Conservation (phyloP, 2,329 filamentous ascomycete species). For the Epichloe elymi region DNA sequence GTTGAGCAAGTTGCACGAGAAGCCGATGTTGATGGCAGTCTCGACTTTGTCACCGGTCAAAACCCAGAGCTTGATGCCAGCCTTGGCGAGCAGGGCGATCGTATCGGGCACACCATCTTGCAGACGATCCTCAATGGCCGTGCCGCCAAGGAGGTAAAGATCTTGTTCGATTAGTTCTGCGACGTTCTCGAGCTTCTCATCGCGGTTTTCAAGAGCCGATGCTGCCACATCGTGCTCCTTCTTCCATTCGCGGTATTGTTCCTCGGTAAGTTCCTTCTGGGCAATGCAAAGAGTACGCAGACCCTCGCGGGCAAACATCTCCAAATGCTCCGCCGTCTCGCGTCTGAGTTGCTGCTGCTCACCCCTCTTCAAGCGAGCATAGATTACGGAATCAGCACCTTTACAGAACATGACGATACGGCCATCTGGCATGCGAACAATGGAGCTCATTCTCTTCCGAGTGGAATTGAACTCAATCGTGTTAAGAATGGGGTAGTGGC, state of each 20-base stretch:
- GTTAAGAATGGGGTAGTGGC: slow-evolving; percentile 77
- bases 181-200: slow-evolving; percentile 84
- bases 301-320: slow-evolving; percentile 93
- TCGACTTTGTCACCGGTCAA: slow-evolving; percentile 97
- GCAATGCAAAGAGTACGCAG: slow-evolving; percentile 91
- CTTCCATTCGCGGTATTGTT: slow-evolving; percentile 76
- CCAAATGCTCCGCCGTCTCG: slow-evolving; percentile 81
- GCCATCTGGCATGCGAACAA: slow-evolving; percentile 86
- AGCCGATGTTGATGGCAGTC: slow-evolving; percentile 98
- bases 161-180: slow-evolving; percentile 87
- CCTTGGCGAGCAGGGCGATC: slow-evolving; percentile 77
- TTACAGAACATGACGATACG: slow-evolving; percentile 91
- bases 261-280: slow-evolving; percentile 63
- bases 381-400: slow-evolving; percentile 94
- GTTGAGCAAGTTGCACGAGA: slow-evolving; percentile 93
- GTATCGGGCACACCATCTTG: slow-evolving; percentile 96
- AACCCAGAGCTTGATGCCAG: slow-evolving; percentile 98
- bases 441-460: slow-evolving; percentile 94
- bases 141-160: slow-evolving; percentile 77
- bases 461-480: slow-evolving; percentile 96
- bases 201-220: slow-evolving; percentile 68
- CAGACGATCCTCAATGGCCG: slow-evolving; percentile 90
- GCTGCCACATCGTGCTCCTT: slow-evolving; percentile 79
- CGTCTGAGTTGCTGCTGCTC: slow-evolving; percentile 75
- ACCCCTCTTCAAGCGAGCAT: slow-evolving; percentile 73